Conservation (phyloP, 768 basidiomycete genomes). For the Russula sp. region DNA sequence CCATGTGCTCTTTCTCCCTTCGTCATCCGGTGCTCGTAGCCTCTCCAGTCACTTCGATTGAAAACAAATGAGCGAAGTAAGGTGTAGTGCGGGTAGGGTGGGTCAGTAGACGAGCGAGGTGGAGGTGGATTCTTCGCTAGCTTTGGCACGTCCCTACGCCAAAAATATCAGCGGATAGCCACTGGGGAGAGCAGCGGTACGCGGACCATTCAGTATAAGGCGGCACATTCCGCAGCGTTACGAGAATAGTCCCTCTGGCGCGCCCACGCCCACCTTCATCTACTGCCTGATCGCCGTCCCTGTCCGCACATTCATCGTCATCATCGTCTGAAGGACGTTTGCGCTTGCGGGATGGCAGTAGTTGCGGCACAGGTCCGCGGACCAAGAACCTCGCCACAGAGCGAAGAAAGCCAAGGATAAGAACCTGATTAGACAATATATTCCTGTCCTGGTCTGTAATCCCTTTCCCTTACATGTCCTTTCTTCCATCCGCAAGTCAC, state of each 20-base stretch:
- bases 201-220: conserved; percentile 83
- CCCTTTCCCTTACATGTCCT: conserved; percentile 55
- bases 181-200: conserved; percentile 20
- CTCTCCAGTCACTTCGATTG: conserved; percentile 59
- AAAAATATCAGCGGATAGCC: neutral
- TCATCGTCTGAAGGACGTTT: conserved; percentile 34
- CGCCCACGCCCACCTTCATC: conserved; percentile 22
- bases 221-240: conserved; percentile 78
- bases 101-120: conserved; percentile 37
- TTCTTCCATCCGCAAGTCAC: conserved; percentile 8
- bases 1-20: conserved; percentile 73
- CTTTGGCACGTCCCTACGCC: conserved; percentile 61
- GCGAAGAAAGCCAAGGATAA: conserved; percentile 75
- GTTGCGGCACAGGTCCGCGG: conserved; percentile 45
- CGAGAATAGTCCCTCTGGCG: conserved; percentile 64
- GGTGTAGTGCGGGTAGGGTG: conserved; percentile 58
- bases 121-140: conserved; percentile 70
- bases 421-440: conserved; percentile 79
- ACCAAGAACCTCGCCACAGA: conserved; percentile 58
- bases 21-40: conserved; percentile 93
- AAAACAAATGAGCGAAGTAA: conserved; percentile 79
- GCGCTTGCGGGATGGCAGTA: conserved; percentile 36
- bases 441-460: conserved; percentile 93
- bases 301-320: conserved; percentile 37
- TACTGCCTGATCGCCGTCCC: conserved; percentile 26